Evolutionary conservation across 345 rosid genomes (phyloP).

Genomic region (Odontarrhena argentea): DNA sequence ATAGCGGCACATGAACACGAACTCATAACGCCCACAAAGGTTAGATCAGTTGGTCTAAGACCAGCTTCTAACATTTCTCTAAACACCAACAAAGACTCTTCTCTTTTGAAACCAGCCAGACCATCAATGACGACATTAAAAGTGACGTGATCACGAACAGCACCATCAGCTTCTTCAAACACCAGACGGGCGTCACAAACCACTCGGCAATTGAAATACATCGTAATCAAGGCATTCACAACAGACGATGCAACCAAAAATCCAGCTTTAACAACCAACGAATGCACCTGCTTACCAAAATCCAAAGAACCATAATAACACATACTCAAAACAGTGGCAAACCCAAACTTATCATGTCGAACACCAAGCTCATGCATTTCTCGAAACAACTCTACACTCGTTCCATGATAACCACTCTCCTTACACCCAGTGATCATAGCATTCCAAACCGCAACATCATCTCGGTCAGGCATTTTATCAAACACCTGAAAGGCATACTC

Average conservation of each 20-base stretch:
- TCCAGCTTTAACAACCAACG: slow-evolving; percentile 60
- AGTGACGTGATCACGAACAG: slow-evolving; percentile 54
- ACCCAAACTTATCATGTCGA: slow-evolving; percentile 63
- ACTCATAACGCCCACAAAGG: slow-evolving; percentile 61
- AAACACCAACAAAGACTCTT: slow-evolving; percentile 50
- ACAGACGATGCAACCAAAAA: slow-evolving; percentile 52
- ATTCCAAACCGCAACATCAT: slow-evolving; percentile 62
- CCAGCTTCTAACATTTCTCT: slow-evolving; percentile 51
- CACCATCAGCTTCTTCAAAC: slow-evolving; percentile 53
- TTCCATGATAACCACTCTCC: slow-evolving; percentile 51
- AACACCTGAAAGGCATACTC: slow-evolving; percentile 59
- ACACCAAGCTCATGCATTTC: slow-evolving; percentile 62
- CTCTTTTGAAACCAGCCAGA: slow-evolving; percentile 48
- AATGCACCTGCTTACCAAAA: slow-evolving; percentile 67
- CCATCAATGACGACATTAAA: slow-evolving; percentile 77
- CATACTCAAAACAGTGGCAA: slow-evolving; percentile 64
- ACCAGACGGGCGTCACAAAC: slow-evolving; percentile 45
- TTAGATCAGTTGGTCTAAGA: slow-evolving; percentile 60
- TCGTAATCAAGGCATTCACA: slow-evolving; percentile 63
- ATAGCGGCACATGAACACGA: slow-evolving; percentile 42
- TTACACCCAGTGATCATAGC: slow-evolving; percentile 75
- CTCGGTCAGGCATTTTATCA: slow-evolving; percentile 52
- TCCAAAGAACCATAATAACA: slow-evolving; percentile 48
- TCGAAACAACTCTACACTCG: slow-evolving; percentile 53
- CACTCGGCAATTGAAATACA: slow-evolving; percentile 57